phyloP scores from a whole-genome alignment of 2,329 filamentous ascomycete species.

The Penicillium verrucosum region DNA sequence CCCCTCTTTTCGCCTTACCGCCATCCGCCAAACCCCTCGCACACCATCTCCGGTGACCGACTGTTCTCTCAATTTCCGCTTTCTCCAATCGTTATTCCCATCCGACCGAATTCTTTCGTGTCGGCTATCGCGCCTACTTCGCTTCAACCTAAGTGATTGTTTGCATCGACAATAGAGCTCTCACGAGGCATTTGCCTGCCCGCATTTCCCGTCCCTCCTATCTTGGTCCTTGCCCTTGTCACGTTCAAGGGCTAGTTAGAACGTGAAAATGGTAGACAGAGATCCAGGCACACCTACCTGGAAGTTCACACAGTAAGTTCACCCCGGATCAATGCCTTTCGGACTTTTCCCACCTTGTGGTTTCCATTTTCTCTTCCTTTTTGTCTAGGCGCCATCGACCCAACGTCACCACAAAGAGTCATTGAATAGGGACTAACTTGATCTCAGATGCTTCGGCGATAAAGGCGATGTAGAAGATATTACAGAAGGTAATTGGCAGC shows the following conservation, averaged over 20 bases:
- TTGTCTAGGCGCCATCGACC: not conserved
- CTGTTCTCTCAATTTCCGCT: slow-evolving; percentile 8
- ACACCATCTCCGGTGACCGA: slow-evolving; percentile 15
- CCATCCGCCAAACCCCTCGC: slow-evolving; percentile 18
- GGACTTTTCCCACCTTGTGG: not conserved
- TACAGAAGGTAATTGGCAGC: slow-evolving; percentile 70
- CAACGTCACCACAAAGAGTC: not conserved
- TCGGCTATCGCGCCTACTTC: slow-evolving; percentile 6
- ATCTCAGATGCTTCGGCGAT: slow-evolving; percentile 89
- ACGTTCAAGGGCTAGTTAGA: slow-evolving; percentile 38
- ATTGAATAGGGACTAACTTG: slow-evolving; percentile 11
- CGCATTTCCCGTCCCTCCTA: slow-evolving; percentile 16
- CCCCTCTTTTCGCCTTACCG: slow-evolving; percentile 15
- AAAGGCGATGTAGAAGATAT: slow-evolving; percentile 99
- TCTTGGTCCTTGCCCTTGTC: slow-evolving; percentile 18
- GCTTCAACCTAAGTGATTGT: slow-evolving; percentile 5
- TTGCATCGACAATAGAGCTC: slow-evolving; percentile 22
- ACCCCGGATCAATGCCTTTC: not conserved
- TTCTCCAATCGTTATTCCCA: slow-evolving; percentile 4
- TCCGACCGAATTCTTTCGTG: slow-evolving; percentile 14
- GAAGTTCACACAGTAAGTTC: slow-evolving; percentile 97
- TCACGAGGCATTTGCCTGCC: slow-evolving; percentile 7
- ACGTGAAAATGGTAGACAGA: slow-evolving; percentile 86
- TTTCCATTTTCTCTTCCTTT: not conserved
- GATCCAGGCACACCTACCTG: slow-evolving; percentile 92